Base-by-base conservation (phyloP, 805 yeast genomes). In the Ogataea parapolymorpha region DNA sequence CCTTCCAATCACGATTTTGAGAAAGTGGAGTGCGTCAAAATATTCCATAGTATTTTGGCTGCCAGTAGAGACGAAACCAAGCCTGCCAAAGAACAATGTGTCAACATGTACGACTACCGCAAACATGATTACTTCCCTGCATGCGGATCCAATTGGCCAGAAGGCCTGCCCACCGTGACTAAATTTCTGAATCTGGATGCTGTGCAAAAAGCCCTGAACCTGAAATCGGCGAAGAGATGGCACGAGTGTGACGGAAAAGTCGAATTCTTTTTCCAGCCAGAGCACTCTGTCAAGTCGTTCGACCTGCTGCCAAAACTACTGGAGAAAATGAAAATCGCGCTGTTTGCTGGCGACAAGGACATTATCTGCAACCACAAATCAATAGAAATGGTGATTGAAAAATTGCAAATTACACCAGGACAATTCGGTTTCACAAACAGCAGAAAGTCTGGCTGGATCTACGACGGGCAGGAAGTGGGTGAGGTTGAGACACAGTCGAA, bases 91-190 rank as follows among this genome's bases (percentile, higher is more conserved):
- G 62, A 71, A 54, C 74, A 68, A 42, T 91, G 99, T 59, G 51
- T 77, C 54, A 93, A 93, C 63, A 79, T 89, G 74, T 91, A 93
- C 59, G 95, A 93, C 59, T 76, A 77, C 41, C 74, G 83, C 26
- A 65, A 84, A 39, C 68, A 65, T 26, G 96, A 89, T 58, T 63
- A 79, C 0, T 87, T 71, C 53, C 97, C 98, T 0, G 65, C 83
- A 0, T 93, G 99, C 65, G 98, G 98, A 5, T 71, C 78, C 77
- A 82, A 84, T 60, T 93, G 98, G 98, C 99, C 99, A 0, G 72
- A 73, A 14, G 81, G 72, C 43, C 66, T 83, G 45, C 62, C 55
- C 1, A 40, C 56, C 22, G 77, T 82, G 13, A 65, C 68, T 0
- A 69, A 72, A 5, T 85, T 80, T 50, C 68, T 85, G 44, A 65